Evolutionary conservation across 768 basidiomycete genomes (phyloP).

Genomic region (Pleurotus sapidus): DNA sequence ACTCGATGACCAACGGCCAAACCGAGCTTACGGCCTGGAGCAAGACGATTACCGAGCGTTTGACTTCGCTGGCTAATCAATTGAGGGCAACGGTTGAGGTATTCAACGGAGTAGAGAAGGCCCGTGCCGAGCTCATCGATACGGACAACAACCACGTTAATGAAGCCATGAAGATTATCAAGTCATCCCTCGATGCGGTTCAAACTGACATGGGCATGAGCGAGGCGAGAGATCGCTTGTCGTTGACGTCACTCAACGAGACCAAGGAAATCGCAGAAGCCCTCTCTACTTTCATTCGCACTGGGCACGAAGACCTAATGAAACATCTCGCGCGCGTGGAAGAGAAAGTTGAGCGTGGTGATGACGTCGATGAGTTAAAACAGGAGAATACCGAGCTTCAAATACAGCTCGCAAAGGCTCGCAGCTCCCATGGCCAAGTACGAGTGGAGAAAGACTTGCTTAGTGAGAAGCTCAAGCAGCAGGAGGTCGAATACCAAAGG

Average conservation of each 20-base stretch:
- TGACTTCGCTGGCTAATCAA: constrained; percentile 47
- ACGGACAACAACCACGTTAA: constrained; percentile 21
- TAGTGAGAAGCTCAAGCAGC: constrained; percentile 53
- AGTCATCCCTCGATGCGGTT: constrained; percentile 46
- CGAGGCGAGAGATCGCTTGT: constrained; percentile 45
- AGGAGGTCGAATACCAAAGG: constrained; percentile 65
- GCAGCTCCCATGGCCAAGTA: constrained; percentile 72
- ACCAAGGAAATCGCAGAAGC: constrained; percentile 49
- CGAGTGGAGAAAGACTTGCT: constrained; percentile 81
- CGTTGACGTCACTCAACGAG: constrained; percentile 58
- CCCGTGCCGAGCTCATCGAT: constrained; percentile 31
- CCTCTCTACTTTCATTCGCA: constrained; percentile 42
- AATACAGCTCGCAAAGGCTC: constrained; percentile 71
- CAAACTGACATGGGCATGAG: constrained; percentile 48
- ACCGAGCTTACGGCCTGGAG: constrained; percentile 36
- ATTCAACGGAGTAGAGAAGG: constrained; percentile 27
- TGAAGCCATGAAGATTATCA: constrained; percentile 41
- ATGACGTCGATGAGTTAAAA: constrained; percentile 68
- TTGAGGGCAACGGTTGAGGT: constrained; percentile 42
- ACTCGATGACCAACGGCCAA: constrained; percentile 34
- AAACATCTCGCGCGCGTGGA: constrained; percentile 29
- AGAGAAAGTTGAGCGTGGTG: neutral
- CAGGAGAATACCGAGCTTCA: constrained; percentile 68
- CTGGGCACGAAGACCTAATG: constrained; percentile 59
- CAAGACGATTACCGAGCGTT: constrained; percentile 32